These are phyloP conservation scores for Psilocybe mexicana DNA, from an alignment of 1,284 basidiomycete genomes.

Conservation along the genomic window DNA sequence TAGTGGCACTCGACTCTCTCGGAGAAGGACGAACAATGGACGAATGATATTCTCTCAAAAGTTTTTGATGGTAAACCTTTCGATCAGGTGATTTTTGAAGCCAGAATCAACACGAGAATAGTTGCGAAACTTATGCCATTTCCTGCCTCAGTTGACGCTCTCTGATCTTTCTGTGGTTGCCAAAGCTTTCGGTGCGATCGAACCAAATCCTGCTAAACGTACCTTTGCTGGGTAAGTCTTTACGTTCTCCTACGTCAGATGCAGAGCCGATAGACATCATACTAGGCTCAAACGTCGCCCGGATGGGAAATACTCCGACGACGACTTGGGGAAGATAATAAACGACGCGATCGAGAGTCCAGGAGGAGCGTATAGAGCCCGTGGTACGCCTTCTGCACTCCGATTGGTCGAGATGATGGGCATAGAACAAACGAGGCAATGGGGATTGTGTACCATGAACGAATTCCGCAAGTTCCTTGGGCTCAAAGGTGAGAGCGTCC, in stretches of 20 bases:
- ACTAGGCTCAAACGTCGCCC: slow-evolving; percentile 10
- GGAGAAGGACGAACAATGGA: slow-evolving; percentile 34
- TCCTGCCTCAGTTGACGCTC: slow-evolving; percentile 8
- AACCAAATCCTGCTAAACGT: slow-evolving; percentile 11
- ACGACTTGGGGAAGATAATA: slow-evolving; percentile 13
- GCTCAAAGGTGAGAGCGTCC: slow-evolving; percentile 37
- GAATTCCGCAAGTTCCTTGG: slow-evolving; percentile 56
- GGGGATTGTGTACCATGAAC: slow-evolving; percentile 46
- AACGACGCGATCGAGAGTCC: slow-evolving; percentile 39
- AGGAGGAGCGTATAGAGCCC: slow-evolving; percentile 48
- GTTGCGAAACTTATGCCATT: background rate
- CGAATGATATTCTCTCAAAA: slow-evolving; percentile 38
- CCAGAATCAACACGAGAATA: too few relatives aligned
- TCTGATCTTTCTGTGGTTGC: slow-evolving; percentile 10
- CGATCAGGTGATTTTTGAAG: slow-evolving; percentile 7
- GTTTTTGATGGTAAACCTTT: slow-evolving; percentile 31
- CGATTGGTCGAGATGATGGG: slow-evolving; percentile 46
- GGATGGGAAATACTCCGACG: slow-evolving; percentile 17
- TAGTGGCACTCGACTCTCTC: slow-evolving; percentile 42
- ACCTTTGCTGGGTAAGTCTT: slow-evolving; percentile 14
- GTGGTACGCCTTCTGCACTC: slow-evolving; percentile 35
- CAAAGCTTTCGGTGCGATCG: background rate
- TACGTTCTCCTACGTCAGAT: background rate
- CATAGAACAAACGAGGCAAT: slow-evolving; percentile 41
- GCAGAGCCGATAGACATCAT: background rate